Conservation (phyloP, 2,329 filamentous ascomycete genomes). For the Myrmaecium sp. region DNA sequence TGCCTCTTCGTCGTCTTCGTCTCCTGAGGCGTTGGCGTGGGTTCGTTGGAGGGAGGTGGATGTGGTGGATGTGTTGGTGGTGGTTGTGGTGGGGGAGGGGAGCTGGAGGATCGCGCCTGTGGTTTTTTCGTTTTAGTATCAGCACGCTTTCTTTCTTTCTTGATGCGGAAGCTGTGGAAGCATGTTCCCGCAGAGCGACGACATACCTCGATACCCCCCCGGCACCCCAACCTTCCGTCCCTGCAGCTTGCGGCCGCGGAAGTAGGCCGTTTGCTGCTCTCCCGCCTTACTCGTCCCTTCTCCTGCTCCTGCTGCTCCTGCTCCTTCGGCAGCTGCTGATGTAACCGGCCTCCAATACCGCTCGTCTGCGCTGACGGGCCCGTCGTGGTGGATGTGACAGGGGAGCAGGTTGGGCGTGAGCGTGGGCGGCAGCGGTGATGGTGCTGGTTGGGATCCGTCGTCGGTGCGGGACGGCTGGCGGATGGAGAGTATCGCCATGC, state of each 20-base stretch:
- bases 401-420: slow-evolving; percentile 58
- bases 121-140: too few species aligned
- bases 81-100: too few species aligned
- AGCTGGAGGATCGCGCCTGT: slow-evolving; percentile 7
- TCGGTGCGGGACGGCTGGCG: slow-evolving; percentile 11
- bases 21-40: slow-evolving; percentile 1
- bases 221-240: slow-evolving; percentile 53
- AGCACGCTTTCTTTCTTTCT: too few species aligned
- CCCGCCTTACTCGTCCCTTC: too few species aligned
- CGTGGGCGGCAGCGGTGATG: slow-evolving; percentile 20
- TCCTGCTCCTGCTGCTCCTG: too few species aligned
- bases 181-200: background rate
- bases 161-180: background rate
- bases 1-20: slow-evolving; percentile 7
- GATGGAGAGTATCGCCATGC: slow-evolving; percentile 28
- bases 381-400: slow-evolving; percentile 64
- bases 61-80: slow-evolving; percentile 4
- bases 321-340: slow-evolving; percentile 3
- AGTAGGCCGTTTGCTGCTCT: slow-evolving; percentile 45
- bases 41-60: background rate
- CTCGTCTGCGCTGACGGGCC: slow-evolving; percentile 44
- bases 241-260: slow-evolving; percentile 64
- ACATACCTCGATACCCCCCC: slow-evolving; percentile 45
- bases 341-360: slow-evolving; percentile 53
- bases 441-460: too few species aligned